These are phyloP conservation scores for Triticum dicoccoides DNA, from an alignment of 176 grass and related monocot species.

Conservation along the genomic window DNA sequence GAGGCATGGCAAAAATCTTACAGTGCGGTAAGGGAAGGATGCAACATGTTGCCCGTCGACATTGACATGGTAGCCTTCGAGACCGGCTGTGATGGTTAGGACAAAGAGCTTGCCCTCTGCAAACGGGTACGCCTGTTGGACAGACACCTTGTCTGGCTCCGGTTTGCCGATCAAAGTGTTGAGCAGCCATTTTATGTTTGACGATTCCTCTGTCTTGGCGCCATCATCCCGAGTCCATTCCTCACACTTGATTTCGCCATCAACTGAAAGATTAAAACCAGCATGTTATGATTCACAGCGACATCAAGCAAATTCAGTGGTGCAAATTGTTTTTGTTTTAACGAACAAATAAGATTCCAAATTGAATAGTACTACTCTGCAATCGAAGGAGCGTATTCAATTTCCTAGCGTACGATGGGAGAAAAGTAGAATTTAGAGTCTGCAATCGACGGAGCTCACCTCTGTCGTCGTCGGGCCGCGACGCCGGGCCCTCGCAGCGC, in stretches of 20 bases:
- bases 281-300: too few species aligned
- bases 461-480: slow-evolving; percentile 42
- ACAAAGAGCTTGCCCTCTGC: slow-evolving; percentile 57
- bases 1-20: slow-evolving; percentile 27
- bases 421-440: background rate
- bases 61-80: slow-evolving; percentile 70
- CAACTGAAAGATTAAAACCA: slow-evolving; percentile 41
- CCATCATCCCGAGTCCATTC: slow-evolving; percentile 56
- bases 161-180: slow-evolving; percentile 47
- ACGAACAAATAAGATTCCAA: background rate
- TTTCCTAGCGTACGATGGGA: background rate
- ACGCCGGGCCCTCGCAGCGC: slow-evolving; percentile 62
- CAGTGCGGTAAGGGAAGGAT: slow-evolving; percentile 74
- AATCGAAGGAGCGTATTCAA: background rate
- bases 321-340: background rate
- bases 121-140: slow-evolving; percentile 59
- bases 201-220: slow-evolving; percentile 29
- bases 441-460: slow-evolving; percentile 27
- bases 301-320: too few species aligned
- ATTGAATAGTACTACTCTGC: background rate
- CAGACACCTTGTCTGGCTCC: slow-evolving; percentile 23
- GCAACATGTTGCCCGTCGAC: slow-evolving; percentile 58
- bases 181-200: slow-evolving; percentile 49
- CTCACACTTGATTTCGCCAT: slow-evolving; percentile 75
- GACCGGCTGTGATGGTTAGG: slow-evolving; percentile 60